These are phyloP conservation scores for Miscanthus lutarioriparius DNA, from an alignment of 176 grass and related monocot genomes.

Conservation along the genomic window DNA sequence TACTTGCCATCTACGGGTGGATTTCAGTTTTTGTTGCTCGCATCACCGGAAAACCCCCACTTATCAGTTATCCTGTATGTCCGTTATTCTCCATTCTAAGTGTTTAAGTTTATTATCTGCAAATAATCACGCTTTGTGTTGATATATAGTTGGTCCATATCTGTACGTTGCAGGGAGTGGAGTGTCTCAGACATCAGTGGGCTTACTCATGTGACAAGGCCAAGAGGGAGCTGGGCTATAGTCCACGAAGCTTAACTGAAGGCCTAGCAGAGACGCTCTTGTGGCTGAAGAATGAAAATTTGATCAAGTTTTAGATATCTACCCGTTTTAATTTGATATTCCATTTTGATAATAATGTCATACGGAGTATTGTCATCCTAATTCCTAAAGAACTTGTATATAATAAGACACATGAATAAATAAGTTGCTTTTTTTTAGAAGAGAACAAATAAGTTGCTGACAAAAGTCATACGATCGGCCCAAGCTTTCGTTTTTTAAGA, in stretches of 20 bases:
- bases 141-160: constrained; percentile 6
- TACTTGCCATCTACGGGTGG: constrained; percentile 77
- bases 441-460: too few species aligned
- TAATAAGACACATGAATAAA: too few species aligned
- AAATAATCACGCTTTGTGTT: constrained; percentile 15
- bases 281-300: constrained; percentile 70
- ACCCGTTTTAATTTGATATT: neutral
- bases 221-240: constrained; percentile 68
- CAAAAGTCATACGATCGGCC: neutral
- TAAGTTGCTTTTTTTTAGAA: too few species aligned
- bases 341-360: too few species aligned
- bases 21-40: constrained; percentile 79
- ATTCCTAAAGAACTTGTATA: neutral
- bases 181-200: constrained; percentile 75
- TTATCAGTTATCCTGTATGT: constrained; percentile 90
- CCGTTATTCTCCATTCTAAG: neutral
- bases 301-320: constrained; percentile 64
- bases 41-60: constrained; percentile 79
- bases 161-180: constrained; percentile 57
- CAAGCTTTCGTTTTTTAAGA: neutral
- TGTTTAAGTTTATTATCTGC: neutral
- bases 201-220: constrained; percentile 90
- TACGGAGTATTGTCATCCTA: neutral
- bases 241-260: constrained; percentile 72
- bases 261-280: constrained; percentile 68